Conservation (phyloP, 225 moss, liverwort and hornwort genomes). For the Physcomitrium patens region DNA sequence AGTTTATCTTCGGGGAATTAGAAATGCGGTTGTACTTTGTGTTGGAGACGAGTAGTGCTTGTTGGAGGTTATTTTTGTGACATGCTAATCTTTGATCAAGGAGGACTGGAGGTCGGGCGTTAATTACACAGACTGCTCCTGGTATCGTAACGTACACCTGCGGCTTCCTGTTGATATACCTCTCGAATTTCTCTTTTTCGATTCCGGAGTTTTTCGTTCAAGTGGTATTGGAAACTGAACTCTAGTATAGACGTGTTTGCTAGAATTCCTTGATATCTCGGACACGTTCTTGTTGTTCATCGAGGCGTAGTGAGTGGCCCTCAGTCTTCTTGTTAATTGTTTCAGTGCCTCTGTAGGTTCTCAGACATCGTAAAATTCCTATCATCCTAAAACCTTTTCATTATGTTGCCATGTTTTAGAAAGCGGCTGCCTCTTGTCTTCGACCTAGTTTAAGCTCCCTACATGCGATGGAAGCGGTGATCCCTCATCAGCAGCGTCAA, state of each 20-base stretch:
- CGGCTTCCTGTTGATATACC: conserved; percentile 16
- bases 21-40: conserved; percentile 31
- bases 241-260: not conserved
- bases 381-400: conserved; percentile 1
- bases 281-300: conserved; percentile 10
- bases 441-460: not conserved
- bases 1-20: not conserved
- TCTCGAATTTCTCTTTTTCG: conserved; percentile 11
- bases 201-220: not conserved
- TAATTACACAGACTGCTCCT: conserved; percentile 25
- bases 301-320: conserved; percentile 14
- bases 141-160: conserved; percentile 13
- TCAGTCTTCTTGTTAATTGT: conserved; percentile 6
- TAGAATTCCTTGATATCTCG: not conserved
- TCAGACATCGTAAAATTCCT: not conserved
- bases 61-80: conserved; percentile 16
- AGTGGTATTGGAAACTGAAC: conserved; percentile 10
- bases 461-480: conserved; percentile 73
- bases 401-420: conserved; percentile 11
- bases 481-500: conserved; percentile 76
- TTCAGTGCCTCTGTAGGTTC: not conserved
- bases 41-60: conserved; percentile 22
- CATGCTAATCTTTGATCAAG: conserved; percentile 11
- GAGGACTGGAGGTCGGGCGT: not conserved
- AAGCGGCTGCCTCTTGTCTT: conserved; percentile 13